Evolutionary conservation across 1,139 yeast species (phyloP).

Genomic region (Debaryomycetaceae sp.): DNA sequence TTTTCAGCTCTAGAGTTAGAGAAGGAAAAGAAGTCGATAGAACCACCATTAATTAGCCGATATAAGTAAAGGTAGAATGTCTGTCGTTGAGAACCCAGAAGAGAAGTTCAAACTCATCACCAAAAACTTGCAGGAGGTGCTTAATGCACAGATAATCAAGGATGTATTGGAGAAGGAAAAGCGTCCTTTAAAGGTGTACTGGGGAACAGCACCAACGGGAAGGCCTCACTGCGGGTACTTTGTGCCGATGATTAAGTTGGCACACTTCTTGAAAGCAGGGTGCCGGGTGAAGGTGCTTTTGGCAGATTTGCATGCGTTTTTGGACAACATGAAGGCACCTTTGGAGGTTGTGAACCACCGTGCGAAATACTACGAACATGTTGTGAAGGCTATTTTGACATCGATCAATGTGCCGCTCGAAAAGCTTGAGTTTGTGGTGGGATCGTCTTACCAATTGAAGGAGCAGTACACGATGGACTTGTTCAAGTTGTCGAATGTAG

Average conservation of each 20-base stretch:
- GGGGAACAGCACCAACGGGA: slow-evolving; percentile 88
- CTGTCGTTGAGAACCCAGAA: slow-evolving; percentile 38
- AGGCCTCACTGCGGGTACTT: slow-evolving; percentile 98
- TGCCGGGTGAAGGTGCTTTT: slow-evolving; percentile 88
- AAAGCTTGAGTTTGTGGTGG: slow-evolving; percentile 75
- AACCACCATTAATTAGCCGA: neutral
- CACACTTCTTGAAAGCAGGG: slow-evolving; percentile 93
- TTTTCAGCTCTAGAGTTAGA: neutral
- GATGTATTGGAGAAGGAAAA: slow-evolving; percentile 76
- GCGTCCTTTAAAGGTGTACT: slow-evolving; percentile 82
- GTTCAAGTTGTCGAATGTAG: slow-evolving; percentile 76
- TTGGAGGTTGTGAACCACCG: slow-evolving; percentile 86
- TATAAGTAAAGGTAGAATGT: slow-evolving; percentile 14
- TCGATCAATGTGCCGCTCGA: slow-evolving; percentile 92
- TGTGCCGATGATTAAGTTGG: slow-evolving; percentile 95
- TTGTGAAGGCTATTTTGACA: slow-evolving; percentile 78
- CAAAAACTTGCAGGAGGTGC: slow-evolving; percentile 84
- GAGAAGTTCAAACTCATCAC: slow-evolving; percentile 79
- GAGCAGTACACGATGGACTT: slow-evolving; percentile 84
- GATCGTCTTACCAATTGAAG: slow-evolving; percentile 81
- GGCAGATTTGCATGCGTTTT: slow-evolving; percentile 96
- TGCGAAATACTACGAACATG: slow-evolving; percentile 81
- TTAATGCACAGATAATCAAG: slow-evolving; percentile 85
- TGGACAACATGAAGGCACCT: slow-evolving; percentile 98
- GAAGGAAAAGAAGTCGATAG: neutral